Evolutionary conservation across 2,329 filamentous ascomycete species (phyloP).

Genomic region (Thielaviopsis populi): DNA sequence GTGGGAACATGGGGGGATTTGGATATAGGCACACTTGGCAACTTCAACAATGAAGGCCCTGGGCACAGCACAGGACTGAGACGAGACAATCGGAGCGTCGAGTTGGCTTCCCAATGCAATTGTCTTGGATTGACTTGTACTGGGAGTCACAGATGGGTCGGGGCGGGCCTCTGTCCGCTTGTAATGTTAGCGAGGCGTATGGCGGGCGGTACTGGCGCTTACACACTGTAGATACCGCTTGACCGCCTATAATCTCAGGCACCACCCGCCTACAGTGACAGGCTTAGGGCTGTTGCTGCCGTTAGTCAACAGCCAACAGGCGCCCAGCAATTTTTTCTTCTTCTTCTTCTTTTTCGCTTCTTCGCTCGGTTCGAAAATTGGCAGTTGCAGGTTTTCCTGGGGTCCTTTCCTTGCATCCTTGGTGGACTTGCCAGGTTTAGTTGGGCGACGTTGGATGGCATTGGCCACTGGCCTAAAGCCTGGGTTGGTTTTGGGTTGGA

Average conservation of each 20-base stretch:
- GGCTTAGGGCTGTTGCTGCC: neutral
- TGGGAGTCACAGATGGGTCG: neutral
- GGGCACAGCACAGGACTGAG: neutral
- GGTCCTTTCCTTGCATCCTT: neutral
- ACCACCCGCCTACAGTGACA: neutral
- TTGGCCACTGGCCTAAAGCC: neutral
- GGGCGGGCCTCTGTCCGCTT: neutral
- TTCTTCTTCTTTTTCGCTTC: neutral
- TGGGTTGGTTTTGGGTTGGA: constrained; percentile 1
- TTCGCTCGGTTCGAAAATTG: neutral
- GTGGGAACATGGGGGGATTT: too few relatives aligned
- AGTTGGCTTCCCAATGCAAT: neutral
- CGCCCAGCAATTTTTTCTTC: too few relatives aligned
- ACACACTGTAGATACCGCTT: too few relatives aligned
- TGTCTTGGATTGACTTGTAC: neutral
- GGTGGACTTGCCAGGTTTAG: neutral
- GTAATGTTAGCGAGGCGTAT: too few relatives aligned
- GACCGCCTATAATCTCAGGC: too few relatives aligned
- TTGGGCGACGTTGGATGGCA: neutral
- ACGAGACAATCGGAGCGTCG: neutral
- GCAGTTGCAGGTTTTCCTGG: neutral
- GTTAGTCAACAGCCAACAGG: too few relatives aligned
- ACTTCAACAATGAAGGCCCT: too few relatives aligned
- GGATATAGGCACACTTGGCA: too few relatives aligned
- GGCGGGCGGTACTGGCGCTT: too few relatives aligned